A percentile compares a stretch with the other conserved stretches of the same genome.
phyloP scores from a whole-genome alignment of 2,329 filamentous ascomycete species.

The Fusarium mexicanum region DNA sequence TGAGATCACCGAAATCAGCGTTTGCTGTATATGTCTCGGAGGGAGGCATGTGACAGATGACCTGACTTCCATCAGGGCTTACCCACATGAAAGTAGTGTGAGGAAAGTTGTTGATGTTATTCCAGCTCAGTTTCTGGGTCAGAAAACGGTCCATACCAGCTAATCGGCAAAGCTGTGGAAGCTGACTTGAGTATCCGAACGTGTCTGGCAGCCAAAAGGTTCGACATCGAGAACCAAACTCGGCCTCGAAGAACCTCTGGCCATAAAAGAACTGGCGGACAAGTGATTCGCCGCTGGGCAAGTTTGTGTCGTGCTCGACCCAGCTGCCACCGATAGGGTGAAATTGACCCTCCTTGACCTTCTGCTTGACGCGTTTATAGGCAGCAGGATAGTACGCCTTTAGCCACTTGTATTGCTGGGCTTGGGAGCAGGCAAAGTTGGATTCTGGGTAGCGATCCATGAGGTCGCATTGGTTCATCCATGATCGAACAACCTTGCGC shows the following conservation, averaged over 20 bases:
- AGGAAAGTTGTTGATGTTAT: slow-evolving; percentile 99
- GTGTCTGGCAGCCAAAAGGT: slow-evolving; percentile 99
- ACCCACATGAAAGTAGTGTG: slow-evolving; percentile 99
- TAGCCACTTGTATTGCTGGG: slow-evolving; percentile 98
- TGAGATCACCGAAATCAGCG: slow-evolving; percentile 94
- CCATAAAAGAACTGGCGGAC: slow-evolving; percentile 95
- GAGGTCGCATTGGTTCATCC: slow-evolving; percentile 95
- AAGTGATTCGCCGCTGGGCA: slow-evolving; percentile 94
- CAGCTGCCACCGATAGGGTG: slow-evolving; percentile 97
- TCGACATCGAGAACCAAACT: slow-evolving; percentile 86
- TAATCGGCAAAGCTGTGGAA: slow-evolving; percentile 91
- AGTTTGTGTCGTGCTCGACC: slow-evolving; percentile 98
- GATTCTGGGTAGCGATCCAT: slow-evolving; percentile 96
- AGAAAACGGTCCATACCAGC: slow-evolving; percentile 98
- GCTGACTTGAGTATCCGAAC: slow-evolving; percentile 94
- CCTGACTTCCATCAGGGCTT: slow-evolving; percentile 91
- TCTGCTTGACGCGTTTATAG: slow-evolving; percentile 89
- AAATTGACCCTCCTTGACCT: slow-evolving; percentile 90
- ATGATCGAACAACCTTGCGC: slow-evolving; percentile 93
- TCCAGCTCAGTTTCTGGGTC: slow-evolving; percentile 99
- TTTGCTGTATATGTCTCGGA: slow-evolving; percentile 95
- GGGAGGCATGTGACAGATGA: slow-evolving; percentile 97
- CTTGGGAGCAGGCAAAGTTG: slow-evolving; percentile 90
- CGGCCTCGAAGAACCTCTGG: slow-evolving; percentile 92
- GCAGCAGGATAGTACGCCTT: slow-evolving; percentile 88